A percentile compares a stretch with the other conserved stretches of the same genome.
Evolutionary conservation across 2,329 filamentous ascomycete species (phyloP).

Genomic region (Exophiala spinifera): DNA sequence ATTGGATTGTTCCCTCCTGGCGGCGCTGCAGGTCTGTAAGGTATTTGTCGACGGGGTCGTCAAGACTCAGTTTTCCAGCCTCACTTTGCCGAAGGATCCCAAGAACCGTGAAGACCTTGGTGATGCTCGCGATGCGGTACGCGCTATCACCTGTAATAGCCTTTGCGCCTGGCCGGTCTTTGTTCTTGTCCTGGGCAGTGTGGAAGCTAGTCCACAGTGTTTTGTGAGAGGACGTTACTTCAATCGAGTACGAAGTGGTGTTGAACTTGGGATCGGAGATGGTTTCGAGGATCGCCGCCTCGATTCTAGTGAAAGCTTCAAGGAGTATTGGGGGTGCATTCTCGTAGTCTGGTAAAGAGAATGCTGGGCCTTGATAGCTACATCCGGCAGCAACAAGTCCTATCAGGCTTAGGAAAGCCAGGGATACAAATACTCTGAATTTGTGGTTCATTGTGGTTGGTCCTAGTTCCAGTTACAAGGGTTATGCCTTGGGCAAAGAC

Average conservation of each 20-base stretch:
- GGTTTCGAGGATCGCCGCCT: not conserved
- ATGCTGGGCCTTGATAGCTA: constrained; percentile 19
- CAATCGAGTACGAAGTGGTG: constrained; percentile 27
- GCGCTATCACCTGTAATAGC: constrained; percentile 23
- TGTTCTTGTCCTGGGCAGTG: constrained; percentile 21
- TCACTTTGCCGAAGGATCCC: constrained; percentile 31
- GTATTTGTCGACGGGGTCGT: constrained; percentile 30
- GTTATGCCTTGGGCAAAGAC: no score
- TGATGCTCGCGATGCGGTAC: constrained; percentile 33
- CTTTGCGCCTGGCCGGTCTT: constrained; percentile 21
- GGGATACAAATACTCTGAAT: not conserved
- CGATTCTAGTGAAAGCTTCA: constrained; percentile 10
- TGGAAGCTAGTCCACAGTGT: constrained; percentile 25
- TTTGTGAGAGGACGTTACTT: constrained; percentile 22
- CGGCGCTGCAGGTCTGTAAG: constrained; percentile 16
- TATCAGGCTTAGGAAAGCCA: not conserved
- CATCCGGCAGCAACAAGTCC: constrained; percentile 8
- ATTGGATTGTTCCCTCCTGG: constrained; percentile 21
- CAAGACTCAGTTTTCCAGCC: constrained; percentile 30
- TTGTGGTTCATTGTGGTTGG: not conserved
- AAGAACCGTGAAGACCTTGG: constrained; percentile 32
- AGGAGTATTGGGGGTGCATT: constrained; percentile 1
- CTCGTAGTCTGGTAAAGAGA: constrained; percentile 17
- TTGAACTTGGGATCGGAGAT: constrained; percentile 12
- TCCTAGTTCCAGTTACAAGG: no score